Base-by-base conservation (phyloP, 2,329 filamentous ascomycete genomes). In the Aspergillus sp. region DNA sequence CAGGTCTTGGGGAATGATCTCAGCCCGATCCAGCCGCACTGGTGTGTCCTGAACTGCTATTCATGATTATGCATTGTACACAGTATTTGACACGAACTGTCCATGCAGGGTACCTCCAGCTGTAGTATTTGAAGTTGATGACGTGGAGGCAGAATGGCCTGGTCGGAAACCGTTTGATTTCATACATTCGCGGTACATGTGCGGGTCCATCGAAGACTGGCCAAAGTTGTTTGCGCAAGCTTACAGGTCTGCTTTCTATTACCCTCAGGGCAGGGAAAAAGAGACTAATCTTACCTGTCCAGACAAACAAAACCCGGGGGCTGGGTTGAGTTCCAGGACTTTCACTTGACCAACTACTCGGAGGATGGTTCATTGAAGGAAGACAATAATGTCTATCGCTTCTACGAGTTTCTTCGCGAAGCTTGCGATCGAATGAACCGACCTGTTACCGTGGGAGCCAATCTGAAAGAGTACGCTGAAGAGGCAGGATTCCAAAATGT, bases 1-100 rank as follows among this genome's bases (percentile, higher is more conserved):
- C 3, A 55, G 56, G 56, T 67, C n/a, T 52, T 66, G 10, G 68
- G 66, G 6, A 65, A 60, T 4, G 67, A 70, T 44, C 56, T 70
- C 4, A 62, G 57, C 44, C 65, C 67, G n/a, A 71, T 68, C 5
- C 69, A 69, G 43, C 66, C 67, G 1, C 54, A 45, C 4, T 58
- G 61, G 48, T 47, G 29, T 32, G 28, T 4, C 33, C 9, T 34
- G 33, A n/a, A 34, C 33, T 34, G 4, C 19, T 19, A 19, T 32
- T 2, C 2, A 32, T 32, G 30, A 9, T 32, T 6, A 32, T 3
- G 12, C 19, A 32, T 26, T 12, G 19, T 19, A 19, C 19, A 19
- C 19, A 19, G 19, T 19, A 19, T 19, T 19, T 19, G 19, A 19
- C 19, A 19, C 19, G 19, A 19, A 19, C 19, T 19, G 19, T 12